Conservation (phyloP, 2,329 filamentous ascomycete species). For the Setomelanomma holmii region DNA sequence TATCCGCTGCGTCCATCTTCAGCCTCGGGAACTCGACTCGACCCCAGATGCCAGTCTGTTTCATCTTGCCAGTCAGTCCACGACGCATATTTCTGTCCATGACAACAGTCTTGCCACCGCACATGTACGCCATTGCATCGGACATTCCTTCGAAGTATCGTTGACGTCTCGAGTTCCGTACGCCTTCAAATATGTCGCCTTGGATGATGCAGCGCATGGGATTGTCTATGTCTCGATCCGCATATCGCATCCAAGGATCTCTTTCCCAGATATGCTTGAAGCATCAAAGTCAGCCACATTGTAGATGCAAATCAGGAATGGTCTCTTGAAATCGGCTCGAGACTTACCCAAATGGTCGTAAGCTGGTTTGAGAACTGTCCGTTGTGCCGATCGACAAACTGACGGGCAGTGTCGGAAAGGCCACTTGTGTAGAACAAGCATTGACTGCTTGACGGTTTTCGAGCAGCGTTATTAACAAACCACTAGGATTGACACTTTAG, state of each 20-base stretch:
- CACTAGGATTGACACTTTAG: background rate
- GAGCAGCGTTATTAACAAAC: background rate
- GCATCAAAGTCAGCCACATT: background rate
- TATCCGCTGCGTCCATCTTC: constrained; percentile 1
- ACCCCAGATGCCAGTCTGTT: constrained; percentile 1
- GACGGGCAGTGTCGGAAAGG: background rate
- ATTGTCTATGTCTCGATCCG: constrained; percentile 1
- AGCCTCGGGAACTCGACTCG: constrained; percentile 3
- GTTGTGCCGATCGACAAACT: background rate
- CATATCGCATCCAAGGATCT: too few species aligned
- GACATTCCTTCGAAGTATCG: constrained; percentile 6
- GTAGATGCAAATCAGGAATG: background rate
- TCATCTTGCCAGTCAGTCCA: constrained; percentile 2
- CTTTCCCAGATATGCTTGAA: too few species aligned
- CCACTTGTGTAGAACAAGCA: constrained; percentile 8
- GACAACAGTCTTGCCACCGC: constrained; percentile 3
- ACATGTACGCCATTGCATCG: constrained; percentile 8
- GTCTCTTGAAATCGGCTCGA: background rate
- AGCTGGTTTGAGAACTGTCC: background rate
- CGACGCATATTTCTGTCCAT: constrained; percentile 6
- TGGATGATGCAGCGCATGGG: constrained; percentile 7
- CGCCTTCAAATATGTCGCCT: background rate
- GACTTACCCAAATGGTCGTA: constrained; percentile 1
- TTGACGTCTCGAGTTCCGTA: background rate
- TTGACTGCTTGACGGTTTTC: background rate